Evolutionary conservation across 2,329 filamentous ascomycete species (phyloP).

Genomic region (Phaeosphaeriaceae sp.): DNA sequence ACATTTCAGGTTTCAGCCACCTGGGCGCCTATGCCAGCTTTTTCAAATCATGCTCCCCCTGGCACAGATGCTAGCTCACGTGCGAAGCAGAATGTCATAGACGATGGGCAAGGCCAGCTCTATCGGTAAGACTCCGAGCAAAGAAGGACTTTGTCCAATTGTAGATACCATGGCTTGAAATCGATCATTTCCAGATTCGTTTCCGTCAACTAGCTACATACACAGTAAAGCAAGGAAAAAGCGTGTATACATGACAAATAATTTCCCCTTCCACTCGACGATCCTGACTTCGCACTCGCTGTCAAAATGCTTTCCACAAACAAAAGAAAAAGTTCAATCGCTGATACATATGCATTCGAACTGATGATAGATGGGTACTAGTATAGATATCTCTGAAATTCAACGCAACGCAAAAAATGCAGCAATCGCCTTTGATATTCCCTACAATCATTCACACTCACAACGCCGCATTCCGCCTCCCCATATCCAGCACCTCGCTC

Average conservation of each 20-base stretch:
- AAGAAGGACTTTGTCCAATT: neutral
- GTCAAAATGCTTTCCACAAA: neutral
- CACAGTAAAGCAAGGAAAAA: neutral
- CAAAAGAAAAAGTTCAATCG: neutral
- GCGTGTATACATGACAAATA: neutral
- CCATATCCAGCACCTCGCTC: constrained; percentile 47
- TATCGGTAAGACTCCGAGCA: neutral
- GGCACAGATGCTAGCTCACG: neutral
- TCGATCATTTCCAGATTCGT: neutral
- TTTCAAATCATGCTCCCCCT: neutral
- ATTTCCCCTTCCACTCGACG: neutral
- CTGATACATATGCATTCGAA: neutral
- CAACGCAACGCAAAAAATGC: neutral
- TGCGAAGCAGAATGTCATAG: neutral
- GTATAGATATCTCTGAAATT: neutral
- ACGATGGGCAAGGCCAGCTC: neutral
- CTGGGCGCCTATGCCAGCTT: neutral
- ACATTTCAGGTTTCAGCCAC: neutral
- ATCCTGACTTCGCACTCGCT: neutral
- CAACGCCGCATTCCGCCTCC: constrained; percentile 28
- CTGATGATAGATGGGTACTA: neutral
- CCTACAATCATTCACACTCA: constrained; percentile 1
- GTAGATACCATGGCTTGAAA: neutral
- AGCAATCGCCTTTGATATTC: neutral
- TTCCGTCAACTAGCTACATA: neutral